Evolutionary conservation across 2,329 filamentous ascomycete species (phyloP), one percentile per base, ranked within the genome.

Genomic region (Colletotrichum ledebouriae): DNA sequence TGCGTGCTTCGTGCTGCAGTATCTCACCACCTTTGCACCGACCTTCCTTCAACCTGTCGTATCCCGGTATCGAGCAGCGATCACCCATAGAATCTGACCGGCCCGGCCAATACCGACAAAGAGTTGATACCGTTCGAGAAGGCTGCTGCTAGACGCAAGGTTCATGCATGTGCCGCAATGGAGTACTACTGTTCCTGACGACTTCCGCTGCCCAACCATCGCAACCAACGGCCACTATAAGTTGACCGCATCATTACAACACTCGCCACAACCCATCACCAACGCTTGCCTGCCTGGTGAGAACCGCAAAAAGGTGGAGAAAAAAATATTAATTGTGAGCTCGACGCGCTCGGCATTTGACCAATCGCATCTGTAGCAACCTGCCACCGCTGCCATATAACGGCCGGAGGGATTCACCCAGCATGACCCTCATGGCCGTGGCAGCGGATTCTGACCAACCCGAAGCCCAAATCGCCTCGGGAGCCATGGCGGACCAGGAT

Each of bases 361-460:
- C 17, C 67, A 47, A 46, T 63, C 22, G 20, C 44, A 46, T 39
- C 17, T 53, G 20, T 53, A 67, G 37, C 29, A 29, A 29, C 20
- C 59, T 42, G 53, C 58, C 57, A 53, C 63, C 63, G 63, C 63
- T 70, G 63, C 70, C 68, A 68, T 62, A 55, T 39, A 63, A 64
- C 55, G 59, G 67, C 70, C 63, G 33, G 62, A 53, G 67, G 66
- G 42, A 58, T 37, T 44, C 46, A 56, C 44, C 33, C 59, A 58
- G 58, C 33, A 71, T 71, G 70, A 68, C 70, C 60, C 68, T 70
- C 63, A 64, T 63, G 70, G 70, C 70, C 58, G 59, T 70, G 70
- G 70, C 70, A 69, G 70, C 63, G 67, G 70, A 70, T 47, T 70
- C 67, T 67, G 62, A 34, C 37, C 67, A 59, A 34, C 53, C 61